Percentiles rank a stretch among this genome's conserved stretches.
Evolutionary conservation across 768 basidiomycete genomes (phyloP).

Genomic region (Termitomyces sp.): DNA sequence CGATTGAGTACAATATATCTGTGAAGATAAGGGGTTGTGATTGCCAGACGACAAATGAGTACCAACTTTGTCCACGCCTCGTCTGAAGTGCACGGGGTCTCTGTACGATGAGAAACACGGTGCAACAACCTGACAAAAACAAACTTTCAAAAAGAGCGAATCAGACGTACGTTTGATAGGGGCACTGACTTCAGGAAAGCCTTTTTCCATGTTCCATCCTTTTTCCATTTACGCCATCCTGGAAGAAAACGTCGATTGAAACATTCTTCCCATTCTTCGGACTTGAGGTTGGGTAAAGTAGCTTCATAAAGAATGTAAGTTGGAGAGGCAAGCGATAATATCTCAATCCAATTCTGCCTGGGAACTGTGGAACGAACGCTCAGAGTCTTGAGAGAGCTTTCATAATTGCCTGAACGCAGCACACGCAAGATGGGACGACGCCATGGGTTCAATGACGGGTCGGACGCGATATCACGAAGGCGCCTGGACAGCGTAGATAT

Average conservation of each 20-base stretch:
- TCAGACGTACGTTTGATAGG: constrained; percentile 4
- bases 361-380: constrained; percentile 64
- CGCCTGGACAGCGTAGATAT: constrained; percentile 60
- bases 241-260: constrained; percentile 72
- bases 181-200: constrained; percentile 60
- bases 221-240: constrained; percentile 72
- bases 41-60: constrained; percentile 7
- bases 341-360: constrained; percentile 77
- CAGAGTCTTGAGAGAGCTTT: constrained; percentile 50
- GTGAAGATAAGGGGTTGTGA: constrained; percentile 8
- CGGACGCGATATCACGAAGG: constrained; percentile 55
- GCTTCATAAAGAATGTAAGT: constrained; percentile 64
- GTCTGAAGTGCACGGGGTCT: constrained; percentile 68
- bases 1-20: constrained; percentile 74
- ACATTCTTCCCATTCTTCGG: constrained; percentile 72
- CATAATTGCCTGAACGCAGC: constrained; percentile 45
- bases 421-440: constrained; percentile 62
- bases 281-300: constrained; percentile 64
- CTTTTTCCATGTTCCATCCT: constrained; percentile 59
- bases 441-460: constrained; percentile 73
- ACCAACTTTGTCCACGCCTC: constrained; percentile 82
- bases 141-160: constrained; percentile 8
- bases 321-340: constrained; percentile 59
- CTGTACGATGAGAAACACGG: constrained; percentile 67
- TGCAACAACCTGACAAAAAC: constrained; percentile 45